phyloP scores from a whole-genome alignment of 805 yeast species.

The Kodamaea fukazawae region DNA sequence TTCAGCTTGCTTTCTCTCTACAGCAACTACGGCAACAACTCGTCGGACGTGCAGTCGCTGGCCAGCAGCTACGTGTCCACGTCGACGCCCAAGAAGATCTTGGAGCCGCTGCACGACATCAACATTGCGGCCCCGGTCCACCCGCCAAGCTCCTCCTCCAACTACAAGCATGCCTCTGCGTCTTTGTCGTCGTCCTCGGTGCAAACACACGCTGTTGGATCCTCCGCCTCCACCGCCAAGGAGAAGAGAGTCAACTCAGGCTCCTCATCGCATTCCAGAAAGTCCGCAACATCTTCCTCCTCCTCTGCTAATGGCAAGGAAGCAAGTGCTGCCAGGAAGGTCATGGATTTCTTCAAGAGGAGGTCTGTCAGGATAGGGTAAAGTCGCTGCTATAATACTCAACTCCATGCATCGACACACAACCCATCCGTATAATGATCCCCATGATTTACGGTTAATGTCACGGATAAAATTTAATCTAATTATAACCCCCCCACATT shows the following conservation, averaged over 20 bases:
- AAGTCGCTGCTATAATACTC: not conserved
- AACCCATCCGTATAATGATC: too few species aligned
- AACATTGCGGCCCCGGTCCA: conserved; percentile 15
- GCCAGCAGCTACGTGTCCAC: conserved; percentile 7
- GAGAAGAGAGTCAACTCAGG: conserved; percentile 26
- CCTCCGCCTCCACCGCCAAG: conserved; percentile 10
- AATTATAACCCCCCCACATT: too few species aligned
- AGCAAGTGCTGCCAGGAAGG: conserved; percentile 73
- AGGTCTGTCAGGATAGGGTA: conserved; percentile 39
- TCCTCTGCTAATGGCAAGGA: conserved; percentile 45
- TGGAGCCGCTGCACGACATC: conserved; percentile 32
- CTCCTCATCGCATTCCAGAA: conserved; percentile 28
- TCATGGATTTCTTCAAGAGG: conserved; percentile 75
- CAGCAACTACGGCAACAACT: conserved; percentile 26
- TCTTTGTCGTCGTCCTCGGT: conserved; percentile 5
- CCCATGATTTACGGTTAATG: too few species aligned
- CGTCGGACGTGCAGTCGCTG: conserved; percentile 3
- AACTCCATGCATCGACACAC: too few species aligned
- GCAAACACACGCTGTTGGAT: not conserved
- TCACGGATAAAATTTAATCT: too few species aligned
- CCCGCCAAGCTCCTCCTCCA: conserved; percentile 5
- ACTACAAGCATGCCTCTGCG: conserved; percentile 2
- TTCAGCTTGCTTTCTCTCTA: conserved; percentile 45
- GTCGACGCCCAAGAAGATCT: conserved; percentile 21
- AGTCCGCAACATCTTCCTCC: conserved; percentile 22